phyloP scores from a whole-genome alignment of 2,329 filamentous ascomycete genomes.

The Sclerotinia subarctica region DNA sequence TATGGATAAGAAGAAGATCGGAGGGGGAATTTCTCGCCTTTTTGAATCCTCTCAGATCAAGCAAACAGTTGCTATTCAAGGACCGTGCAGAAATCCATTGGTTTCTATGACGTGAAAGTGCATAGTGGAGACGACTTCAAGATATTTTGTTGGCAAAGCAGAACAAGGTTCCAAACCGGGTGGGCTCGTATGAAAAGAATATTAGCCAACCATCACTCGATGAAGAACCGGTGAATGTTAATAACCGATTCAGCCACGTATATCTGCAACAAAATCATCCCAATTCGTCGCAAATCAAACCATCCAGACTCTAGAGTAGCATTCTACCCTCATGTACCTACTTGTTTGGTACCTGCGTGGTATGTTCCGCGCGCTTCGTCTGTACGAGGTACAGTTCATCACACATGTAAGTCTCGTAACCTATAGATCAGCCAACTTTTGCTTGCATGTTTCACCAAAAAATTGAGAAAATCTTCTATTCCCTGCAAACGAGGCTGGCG shows the following conservation, averaged over 20 bases:
- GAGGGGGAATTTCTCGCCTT: neutral
- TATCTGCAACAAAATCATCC: neutral
- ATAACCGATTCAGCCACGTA: constrained; percentile 9
- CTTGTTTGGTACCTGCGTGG: constrained; percentile 12
- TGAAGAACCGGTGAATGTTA: constrained; percentile 9
- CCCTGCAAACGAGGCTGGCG: constrained; percentile 10
- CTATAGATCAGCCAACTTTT: neutral
- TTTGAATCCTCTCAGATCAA: constrained; percentile 12
- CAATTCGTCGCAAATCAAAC: neutral
- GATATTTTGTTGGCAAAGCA: constrained; percentile 13
- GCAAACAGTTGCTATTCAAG: neutral
- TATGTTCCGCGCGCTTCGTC: constrained; percentile 7
- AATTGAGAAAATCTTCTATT: neutral
- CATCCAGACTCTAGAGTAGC: neutral
- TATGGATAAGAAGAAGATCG: neutral
- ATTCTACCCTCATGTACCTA: neutral
- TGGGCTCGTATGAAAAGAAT: neutral
- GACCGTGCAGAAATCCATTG: neutral
- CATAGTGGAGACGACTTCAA: constrained; percentile 7
- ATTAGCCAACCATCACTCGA: neutral
- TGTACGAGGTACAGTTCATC: constrained; percentile 7
- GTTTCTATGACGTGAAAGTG: constrained; percentile 2
- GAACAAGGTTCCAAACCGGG: neutral
- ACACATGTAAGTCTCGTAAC: constrained; percentile 11
- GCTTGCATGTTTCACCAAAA: neutral